A percentile compares a stretch with the other conserved stretches of the same genome.
Evolutionary conservation across 148 eudicot species (phyloP).

Genomic region (Amaranthus palmeri): DNA sequence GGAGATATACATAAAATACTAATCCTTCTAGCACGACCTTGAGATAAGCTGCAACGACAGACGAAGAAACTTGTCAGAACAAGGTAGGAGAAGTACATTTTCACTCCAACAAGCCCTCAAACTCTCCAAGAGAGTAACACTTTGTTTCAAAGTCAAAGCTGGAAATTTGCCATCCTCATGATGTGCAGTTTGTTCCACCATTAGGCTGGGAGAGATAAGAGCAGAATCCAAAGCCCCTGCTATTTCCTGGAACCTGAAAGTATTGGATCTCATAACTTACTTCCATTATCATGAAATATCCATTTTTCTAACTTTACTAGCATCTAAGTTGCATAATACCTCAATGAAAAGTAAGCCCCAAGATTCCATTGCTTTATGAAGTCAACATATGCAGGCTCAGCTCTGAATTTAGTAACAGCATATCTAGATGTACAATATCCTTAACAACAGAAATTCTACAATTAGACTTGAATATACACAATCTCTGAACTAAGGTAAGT

Average conservation of each 20-base stretch:
- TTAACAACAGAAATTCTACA: slow-evolving; percentile 30
- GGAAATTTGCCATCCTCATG: slow-evolving; percentile 33
- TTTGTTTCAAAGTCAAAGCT: slow-evolving; percentile 62
- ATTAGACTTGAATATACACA: slow-evolving; percentile 7
- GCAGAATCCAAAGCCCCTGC: slow-evolving; percentile 93
- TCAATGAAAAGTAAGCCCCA: slow-evolving; percentile 92
- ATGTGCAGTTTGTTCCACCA: slow-evolving; percentile 36
- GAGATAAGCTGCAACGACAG: slow-evolving; percentile 86
- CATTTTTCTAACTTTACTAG: background rate
- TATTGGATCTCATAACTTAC: slow-evolving; percentile 7
- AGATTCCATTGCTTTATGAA: slow-evolving; percentile 97
- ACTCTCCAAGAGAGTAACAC: slow-evolving; percentile 69
- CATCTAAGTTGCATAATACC: slow-evolving; percentile 44
- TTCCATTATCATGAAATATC: slow-evolving; percentile 6
- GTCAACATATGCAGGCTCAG: slow-evolving; percentile 73
- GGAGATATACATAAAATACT: background rate
- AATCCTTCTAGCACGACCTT: slow-evolving; percentile 38
- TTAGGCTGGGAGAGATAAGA: slow-evolving; percentile 47
- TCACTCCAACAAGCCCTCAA: slow-evolving; percentile 89
- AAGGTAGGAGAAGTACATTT: slow-evolving; percentile 76
- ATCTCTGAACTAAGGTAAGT: background rate
- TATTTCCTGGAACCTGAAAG: slow-evolving; percentile 89
- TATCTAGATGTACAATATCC: slow-evolving; percentile 81
- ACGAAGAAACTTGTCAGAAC: slow-evolving; percentile 91
- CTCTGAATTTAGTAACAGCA: slow-evolving; percentile 71